phyloP scores from a whole-genome alignment of 2,329 filamentous ascomycete species.

The Ceratocystis cubensis region DNA sequence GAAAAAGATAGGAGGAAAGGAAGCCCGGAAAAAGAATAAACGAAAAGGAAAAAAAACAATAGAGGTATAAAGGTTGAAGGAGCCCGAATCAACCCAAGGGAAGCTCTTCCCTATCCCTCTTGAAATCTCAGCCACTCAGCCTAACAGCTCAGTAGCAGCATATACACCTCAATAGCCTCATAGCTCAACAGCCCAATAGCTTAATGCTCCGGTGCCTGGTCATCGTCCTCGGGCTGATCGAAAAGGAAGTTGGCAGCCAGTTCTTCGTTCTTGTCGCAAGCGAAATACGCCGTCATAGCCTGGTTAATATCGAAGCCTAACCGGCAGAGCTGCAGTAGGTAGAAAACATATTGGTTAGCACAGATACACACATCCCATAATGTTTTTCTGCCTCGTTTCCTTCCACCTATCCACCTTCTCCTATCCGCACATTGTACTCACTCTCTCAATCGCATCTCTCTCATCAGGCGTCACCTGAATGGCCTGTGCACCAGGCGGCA shows the following conservation, averaged over 20 bases:
- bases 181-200: background rate
- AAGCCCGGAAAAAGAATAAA: background rate
- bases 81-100: background rate
- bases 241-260: conserved; percentile 96
- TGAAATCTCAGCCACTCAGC: no score
- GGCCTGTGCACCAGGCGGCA: conserved; percentile 78
- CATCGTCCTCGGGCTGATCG: conserved; percentile 84
- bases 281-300: conserved; percentile 96
- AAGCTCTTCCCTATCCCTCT: background rate
- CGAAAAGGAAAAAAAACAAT: background rate
- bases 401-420: conserved; percentile 77
- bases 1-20: background rate
- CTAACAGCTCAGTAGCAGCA: no score
- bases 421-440: conserved; percentile 31
- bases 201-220: conserved; percentile 31
- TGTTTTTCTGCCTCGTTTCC: conserved; percentile 33
- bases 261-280: conserved; percentile 98
- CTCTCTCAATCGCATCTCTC: conserved; percentile 89
- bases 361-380: no score
- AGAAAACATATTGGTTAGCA: background rate
- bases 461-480: conserved; percentile 93
- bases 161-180: background rate
- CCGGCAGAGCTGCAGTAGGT: conserved; percentile 58
- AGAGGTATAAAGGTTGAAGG: background rate
- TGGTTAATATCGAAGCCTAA: conserved; percentile 87